These are phyloP conservation scores for Poronia punctata DNA, from an alignment of 495 filamentous ascomycete species.

Conservation along the genomic window DNA sequence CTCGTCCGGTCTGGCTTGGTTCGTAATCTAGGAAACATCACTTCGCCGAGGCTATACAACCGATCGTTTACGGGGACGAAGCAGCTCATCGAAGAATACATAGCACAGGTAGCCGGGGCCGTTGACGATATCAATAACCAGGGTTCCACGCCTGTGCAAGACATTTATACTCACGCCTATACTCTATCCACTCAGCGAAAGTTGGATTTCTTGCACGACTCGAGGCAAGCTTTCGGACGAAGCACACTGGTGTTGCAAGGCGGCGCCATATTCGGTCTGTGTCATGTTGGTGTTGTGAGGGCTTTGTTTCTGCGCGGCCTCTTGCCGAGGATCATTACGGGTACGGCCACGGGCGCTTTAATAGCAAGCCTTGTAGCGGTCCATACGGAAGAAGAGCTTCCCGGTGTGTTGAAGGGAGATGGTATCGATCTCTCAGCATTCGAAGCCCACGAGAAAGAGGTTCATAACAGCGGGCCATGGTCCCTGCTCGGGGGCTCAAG, in stretches of 20 bases:
- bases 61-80: constrained; percentile 86
- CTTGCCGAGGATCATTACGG: constrained; percentile 83
- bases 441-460: constrained; percentile 32
- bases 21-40: constrained; percentile 87
- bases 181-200: constrained; percentile 76
- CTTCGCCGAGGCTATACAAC: constrained; percentile 75
- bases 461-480: constrained; percentile 9
- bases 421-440: constrained; percentile 82
- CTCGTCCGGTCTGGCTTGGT: constrained; percentile 81
- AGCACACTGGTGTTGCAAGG: constrained; percentile 84
- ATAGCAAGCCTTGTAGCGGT: constrained; percentile 86
- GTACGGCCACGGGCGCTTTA: constrained; percentile 83
- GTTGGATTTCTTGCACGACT: constrained; percentile 82
- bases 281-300: constrained; percentile 86
- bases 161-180: constrained; percentile 34
- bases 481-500: constrained; percentile 31
- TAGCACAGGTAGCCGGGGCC: constrained; percentile 72
- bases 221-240: constrained; percentile 81
- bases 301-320: constrained; percentile 79
- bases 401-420: constrained; percentile 65
- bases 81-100: constrained; percentile 83
- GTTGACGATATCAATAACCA: constrained; percentile 66
- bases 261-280: constrained; percentile 85
- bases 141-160: constrained; percentile 11
- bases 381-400: constrained; percentile 81